Percentiles rank a stretch among this genome's conserved stretches.
Evolutionary conservation across 1,284 basidiomycete species (phyloP).

Genomic region (Austropuccinia psidii): DNA sequence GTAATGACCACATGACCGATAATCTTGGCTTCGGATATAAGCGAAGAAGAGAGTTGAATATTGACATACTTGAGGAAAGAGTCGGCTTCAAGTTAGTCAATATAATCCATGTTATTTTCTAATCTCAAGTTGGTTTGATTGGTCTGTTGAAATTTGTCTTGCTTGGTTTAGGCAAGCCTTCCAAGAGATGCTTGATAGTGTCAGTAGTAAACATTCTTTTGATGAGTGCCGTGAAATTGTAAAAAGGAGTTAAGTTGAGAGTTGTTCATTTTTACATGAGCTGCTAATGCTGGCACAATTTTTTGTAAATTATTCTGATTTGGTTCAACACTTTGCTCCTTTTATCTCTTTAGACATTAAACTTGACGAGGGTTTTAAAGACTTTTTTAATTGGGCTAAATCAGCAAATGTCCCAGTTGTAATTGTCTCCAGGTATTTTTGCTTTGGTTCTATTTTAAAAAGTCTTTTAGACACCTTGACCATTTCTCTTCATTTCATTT

Average conservation of each 20-base stretch:
- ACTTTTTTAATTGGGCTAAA: conserved; percentile 74
- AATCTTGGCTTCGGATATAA: conserved; percentile 60
- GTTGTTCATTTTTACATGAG: not conserved
- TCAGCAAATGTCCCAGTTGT: conserved; percentile 69
- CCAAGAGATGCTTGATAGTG: conserved; percentile 37
- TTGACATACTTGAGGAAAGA: conserved; percentile 60
- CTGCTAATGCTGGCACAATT: not conserved
- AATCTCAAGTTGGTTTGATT: not conserved
- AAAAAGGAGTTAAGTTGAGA: conserved; percentile 54
- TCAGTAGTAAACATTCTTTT: conserved; percentile 51
- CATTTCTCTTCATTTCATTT: not conserved
- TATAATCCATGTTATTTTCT: not conserved
- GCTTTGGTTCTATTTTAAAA: not conserved
- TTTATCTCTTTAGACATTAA: conserved; percentile 58
- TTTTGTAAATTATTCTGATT: not conserved
- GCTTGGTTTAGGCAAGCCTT: conserved; percentile 24
- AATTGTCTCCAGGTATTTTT: conserved; percentile 71
- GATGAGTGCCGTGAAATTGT: conserved; percentile 68
- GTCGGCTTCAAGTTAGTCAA: conserved; percentile 61
- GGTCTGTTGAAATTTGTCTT: not conserved
- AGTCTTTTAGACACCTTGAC: not conserved
- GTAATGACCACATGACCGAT: conserved; percentile 44
- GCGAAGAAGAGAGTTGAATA: conserved; percentile 62
- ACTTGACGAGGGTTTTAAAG: conserved; percentile 77
- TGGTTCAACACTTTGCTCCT: not conserved